Base-by-base conservation (phyloP, 2,329 filamentous ascomycete genomes). In the Paraphoma sp. region DNA sequence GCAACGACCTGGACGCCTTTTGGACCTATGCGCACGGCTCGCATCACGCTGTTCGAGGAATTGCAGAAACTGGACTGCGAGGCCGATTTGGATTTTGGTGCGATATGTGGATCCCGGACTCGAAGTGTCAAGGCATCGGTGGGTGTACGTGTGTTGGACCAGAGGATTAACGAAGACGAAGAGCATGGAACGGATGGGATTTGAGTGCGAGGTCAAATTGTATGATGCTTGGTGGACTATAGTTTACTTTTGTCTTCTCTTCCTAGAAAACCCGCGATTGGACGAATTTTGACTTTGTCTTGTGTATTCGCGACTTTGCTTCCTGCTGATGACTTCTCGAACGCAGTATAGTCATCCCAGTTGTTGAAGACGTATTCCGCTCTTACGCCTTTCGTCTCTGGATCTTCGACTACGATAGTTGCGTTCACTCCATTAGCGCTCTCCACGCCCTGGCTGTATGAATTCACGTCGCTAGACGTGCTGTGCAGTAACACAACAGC, bases 211-310 rank as follows among this genome's bases (percentile, higher is more conserved):
- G 33, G 33, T 6, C n/a, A 6, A 38, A 11, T 38, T 38, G 10
- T 38, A 42, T 11, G 45, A 6, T 30, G 7, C 11, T 36, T 48
- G 6, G 12, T 14, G n/a, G 6, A 3, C 17, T 53, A 67, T 49
- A 67, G 18, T 48, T 51, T 65, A 38, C 49, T 53, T 30, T 42
- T 47, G 4, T 41, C 56, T 11, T 66, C 57, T 8, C 63, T 58
- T 10, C 60, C 56, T 17, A 64, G 12, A 46, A 61, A 69, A 3
- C 68, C 68, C 57, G 64, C 58, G 2, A 68, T 56, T 23, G 55
- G 52, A 14, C 41, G 56, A 1, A 70, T 54, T 28, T 54, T 60
- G 31, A 68, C 61, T 6, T 28, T n/a, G 1, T 54, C 59, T n/a
- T 50, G 18, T 14, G 47, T 48, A 7, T 57, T 55, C 9, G 16